A percentile compares a stretch with the other conserved stretches of the same genome.
Evolutionary conservation across 352 stramenopile species (phyloP).

Genomic region (Hyaloperonospora brassicae): DNA sequence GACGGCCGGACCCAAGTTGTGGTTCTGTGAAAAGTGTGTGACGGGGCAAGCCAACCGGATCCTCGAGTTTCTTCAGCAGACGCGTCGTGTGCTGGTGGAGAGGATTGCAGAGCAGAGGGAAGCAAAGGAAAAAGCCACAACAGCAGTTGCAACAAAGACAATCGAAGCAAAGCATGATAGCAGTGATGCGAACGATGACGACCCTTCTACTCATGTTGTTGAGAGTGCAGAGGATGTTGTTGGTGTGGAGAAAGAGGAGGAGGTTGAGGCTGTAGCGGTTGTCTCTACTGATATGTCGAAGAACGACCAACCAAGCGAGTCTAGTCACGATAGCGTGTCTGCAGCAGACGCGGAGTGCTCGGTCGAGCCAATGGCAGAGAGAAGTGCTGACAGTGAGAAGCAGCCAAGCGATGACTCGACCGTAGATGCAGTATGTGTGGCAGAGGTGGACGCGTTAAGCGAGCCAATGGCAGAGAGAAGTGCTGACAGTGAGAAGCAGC

Average conservation of each 20-base stretch:
- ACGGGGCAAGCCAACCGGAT: constrained; percentile 47
- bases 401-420: not conserved
- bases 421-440: constrained; percentile 1
- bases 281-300: not conserved
- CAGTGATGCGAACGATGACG: constrained; percentile 4
- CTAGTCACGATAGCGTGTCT: constrained; percentile 1
- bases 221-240: constrained; percentile 1
- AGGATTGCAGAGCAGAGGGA: constrained; percentile 25
- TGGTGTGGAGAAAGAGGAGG: constrained; percentile 1
- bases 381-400: not conserved
- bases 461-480: constrained; percentile 4
- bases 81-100: constrained; percentile 41
- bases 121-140: not conserved
- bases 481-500: constrained; percentile 1
- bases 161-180: not conserved
- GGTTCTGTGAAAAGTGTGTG: constrained; percentile 56
- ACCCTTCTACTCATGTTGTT: constrained; percentile 9
- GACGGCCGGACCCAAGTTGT: constrained; percentile 18
- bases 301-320: constrained; percentile 1
- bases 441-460: not conserved
- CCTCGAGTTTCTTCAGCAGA: constrained; percentile 61
- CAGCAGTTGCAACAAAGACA: not conserved
- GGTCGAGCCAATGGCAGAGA: not conserved
- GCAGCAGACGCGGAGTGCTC: constrained; percentile 1
- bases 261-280: not conserved